These are phyloP conservation scores for Wickerhamomyces sp. DNA, from an alignment of 1,139 yeast genomes.

Conservation along the genomic window DNA sequence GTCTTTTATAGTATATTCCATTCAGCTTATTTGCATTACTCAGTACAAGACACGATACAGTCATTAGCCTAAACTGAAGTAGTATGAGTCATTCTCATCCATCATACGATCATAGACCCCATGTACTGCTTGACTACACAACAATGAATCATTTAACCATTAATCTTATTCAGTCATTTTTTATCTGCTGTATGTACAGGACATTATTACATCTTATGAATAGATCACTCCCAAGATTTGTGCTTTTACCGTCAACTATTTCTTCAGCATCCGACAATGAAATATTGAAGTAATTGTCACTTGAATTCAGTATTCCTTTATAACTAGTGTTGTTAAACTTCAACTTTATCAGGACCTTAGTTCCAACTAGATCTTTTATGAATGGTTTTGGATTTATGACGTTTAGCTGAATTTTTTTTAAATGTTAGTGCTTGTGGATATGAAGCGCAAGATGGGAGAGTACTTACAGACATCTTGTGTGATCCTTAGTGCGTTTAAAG, in stretches of 20 bases:
- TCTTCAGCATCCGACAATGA: slow-evolving; percentile 73
- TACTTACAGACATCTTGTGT: neutral
- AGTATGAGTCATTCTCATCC: no score
- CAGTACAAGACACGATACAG: neutral
- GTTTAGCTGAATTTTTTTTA: slow-evolving; percentile 45
- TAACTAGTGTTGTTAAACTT: slow-evolving; percentile 95
- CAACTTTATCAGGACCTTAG: slow-evolving; percentile 73
- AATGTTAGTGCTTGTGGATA: slow-evolving; percentile 1
- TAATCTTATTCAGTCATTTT: slow-evolving; percentile 12
- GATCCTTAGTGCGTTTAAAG: no score
- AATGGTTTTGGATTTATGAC: slow-evolving; percentile 92
- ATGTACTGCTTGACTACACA: no score
- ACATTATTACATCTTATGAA: slow-evolving; percentile 84
- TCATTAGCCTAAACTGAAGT: no score
- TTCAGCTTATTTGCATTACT: neutral
- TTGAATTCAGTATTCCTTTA: slow-evolving; percentile 70
- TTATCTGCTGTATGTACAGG: slow-evolving; percentile 41
- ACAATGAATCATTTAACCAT: neutral
- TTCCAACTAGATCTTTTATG: slow-evolving; percentile 65
- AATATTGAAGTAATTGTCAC: slow-evolving; percentile 91
- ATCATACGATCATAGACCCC: no score
- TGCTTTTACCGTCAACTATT: slow-evolving; percentile 43
- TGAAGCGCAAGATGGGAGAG: neutral
- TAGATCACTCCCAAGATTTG: slow-evolving; percentile 71
- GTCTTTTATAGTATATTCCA: neutral